Conservation (phyloP, 768 basidiomycete species). For the Ramaria sp. region DNA sequence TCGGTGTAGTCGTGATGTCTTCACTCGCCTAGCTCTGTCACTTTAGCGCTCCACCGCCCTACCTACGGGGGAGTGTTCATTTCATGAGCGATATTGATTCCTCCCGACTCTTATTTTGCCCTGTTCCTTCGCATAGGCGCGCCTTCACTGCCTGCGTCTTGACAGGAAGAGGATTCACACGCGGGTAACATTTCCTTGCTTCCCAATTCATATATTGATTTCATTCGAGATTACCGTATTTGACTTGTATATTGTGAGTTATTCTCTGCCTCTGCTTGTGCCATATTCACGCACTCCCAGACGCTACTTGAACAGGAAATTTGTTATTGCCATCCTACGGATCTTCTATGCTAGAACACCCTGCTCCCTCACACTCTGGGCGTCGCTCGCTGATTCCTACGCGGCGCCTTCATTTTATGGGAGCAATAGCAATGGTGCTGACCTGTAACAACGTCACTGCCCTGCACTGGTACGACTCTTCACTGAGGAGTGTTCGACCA, state of each 20-base stretch:
- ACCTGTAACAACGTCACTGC: not conserved
- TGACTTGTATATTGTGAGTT: conserved; percentile 1
- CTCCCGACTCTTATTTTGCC: conserved; percentile 32
- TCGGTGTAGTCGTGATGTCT: not conserved
- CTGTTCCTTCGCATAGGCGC: conserved; percentile 19
- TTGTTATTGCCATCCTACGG: too few relatives aligned
- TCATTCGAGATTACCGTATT: not conserved
- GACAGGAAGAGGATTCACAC: conserved; percentile 40
- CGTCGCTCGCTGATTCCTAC: conserved; percentile 51
- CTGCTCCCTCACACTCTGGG: conserved; percentile 97
- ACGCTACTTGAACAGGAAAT: too few relatives aligned
- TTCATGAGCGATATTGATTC: conserved; percentile 64
- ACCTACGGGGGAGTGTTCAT: conserved; percentile 68
- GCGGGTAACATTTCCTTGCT: conserved; percentile 32
- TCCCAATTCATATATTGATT: not conserved
- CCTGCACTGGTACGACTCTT: not conserved
- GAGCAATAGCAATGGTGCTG: conserved; percentile 49
- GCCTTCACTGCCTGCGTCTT: conserved; percentile 17
- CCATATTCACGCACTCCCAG: not conserved
- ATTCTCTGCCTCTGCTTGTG: not conserved
- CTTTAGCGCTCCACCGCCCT: conserved; percentile 70
- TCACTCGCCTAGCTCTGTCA: conserved; percentile 43
- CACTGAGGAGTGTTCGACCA: too few relatives aligned
- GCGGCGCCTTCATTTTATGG: conserved; percentile 94
- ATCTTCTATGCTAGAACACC: too few relatives aligned